Evolutionary conservation across 129 eudicot species (phyloP).

Genomic region (Erigeron canadensis): DNA sequence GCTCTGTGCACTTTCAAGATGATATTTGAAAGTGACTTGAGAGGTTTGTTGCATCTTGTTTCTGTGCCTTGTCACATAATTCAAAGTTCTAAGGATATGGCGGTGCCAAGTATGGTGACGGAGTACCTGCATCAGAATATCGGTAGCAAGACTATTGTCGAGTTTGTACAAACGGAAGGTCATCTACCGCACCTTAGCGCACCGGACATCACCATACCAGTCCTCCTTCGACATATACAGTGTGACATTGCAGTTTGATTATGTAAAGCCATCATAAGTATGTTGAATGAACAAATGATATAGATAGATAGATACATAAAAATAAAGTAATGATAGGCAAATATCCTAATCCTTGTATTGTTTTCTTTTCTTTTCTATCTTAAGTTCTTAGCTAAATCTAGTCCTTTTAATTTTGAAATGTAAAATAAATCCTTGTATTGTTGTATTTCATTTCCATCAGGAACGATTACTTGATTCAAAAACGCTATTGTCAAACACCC

Average conservation of each 20-base stretch:
- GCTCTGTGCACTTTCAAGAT: slow-evolving; percentile 33
- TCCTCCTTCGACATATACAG: slow-evolving; percentile 4
- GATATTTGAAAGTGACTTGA: slow-evolving; percentile 40
- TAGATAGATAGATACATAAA: neutral
- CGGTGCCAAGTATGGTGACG: slow-evolving; percentile 39
- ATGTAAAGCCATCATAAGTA: neutral
- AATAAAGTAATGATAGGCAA: neutral
- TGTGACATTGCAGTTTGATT: neutral
- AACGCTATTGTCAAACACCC: too few relatives aligned
- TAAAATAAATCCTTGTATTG: too few relatives aligned
- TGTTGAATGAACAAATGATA: neutral
- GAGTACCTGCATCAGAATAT: slow-evolving; percentile 28
- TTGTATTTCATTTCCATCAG: too few relatives aligned
- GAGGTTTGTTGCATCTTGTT: slow-evolving; percentile 36
- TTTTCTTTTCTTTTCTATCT: too few relatives aligned
- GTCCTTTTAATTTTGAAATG: too few relatives aligned
- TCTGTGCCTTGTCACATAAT: slow-evolving; percentile 34
- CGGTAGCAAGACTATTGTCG: slow-evolving; percentile 31
- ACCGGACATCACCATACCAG: slow-evolving; percentile 14
- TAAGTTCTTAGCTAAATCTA: too few relatives aligned
- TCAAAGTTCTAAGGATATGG: slow-evolving; percentile 43
- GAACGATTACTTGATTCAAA: too few relatives aligned
- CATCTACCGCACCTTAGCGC: slow-evolving; percentile 47
- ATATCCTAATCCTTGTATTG: neutral
- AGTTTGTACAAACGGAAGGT: slow-evolving; percentile 38